phyloP scores from a whole-genome alignment of 441 rosid species.

The Erodium chrysanthum region DNA sequence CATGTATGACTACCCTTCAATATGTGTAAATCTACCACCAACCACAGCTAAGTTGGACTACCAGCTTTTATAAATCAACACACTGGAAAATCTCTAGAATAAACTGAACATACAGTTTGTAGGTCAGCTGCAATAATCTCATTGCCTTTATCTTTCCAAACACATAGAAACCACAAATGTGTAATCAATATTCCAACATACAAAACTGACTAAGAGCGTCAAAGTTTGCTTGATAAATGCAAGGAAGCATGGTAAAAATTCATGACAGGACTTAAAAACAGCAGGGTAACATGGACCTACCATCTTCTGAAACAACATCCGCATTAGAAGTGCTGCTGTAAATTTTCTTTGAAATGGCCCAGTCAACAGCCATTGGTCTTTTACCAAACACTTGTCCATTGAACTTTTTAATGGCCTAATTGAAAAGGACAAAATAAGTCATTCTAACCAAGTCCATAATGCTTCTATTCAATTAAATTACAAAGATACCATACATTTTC shows the following conservation, averaged over 20 bases:
- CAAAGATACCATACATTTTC: constrained; percentile 47
- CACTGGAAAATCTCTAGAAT: neutral
- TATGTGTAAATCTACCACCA: neutral
- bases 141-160: neutral
- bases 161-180: neutral
- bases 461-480: constrained; percentile 5
- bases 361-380: constrained; percentile 89
- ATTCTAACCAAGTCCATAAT: constrained; percentile 10
- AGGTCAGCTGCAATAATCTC: neutral
- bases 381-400: constrained; percentile 57
- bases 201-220: neutral
- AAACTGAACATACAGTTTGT: neutral
- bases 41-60: neutral
- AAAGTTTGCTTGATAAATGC: constrained; percentile 2
- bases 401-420: constrained; percentile 79
- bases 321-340: constrained; percentile 42
- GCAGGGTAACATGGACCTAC: constrained; percentile 24
- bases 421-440: constrained; percentile 10
- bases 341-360: constrained; percentile 87
- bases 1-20: neutral
- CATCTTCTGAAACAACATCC: constrained; percentile 44
- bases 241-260: neutral
- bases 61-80: neutral
- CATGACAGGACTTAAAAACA: neutral
- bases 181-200: neutral